Percentiles rank a stretch among this genome's conserved stretches.
Conservation (phyloP, 345 rosid genomes). For the Ceriops tagal region DNA sequence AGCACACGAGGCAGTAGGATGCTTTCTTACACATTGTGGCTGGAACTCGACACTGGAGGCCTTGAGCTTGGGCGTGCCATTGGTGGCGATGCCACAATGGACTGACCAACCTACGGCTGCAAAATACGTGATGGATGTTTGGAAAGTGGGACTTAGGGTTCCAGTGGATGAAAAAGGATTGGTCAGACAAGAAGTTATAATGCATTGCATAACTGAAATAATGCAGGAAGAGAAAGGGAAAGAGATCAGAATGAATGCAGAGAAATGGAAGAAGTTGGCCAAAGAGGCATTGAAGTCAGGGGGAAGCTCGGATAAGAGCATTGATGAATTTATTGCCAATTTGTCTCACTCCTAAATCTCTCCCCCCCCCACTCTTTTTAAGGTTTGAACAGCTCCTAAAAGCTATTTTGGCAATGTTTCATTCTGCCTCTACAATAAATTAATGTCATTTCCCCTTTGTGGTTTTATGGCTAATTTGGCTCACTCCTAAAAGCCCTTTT, state of each 20-base stretch:
- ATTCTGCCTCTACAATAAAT: too few species aligned
- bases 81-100: conserved; percentile 18
- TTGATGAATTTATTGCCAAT: conserved; percentile 6
- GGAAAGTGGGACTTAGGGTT: conserved; percentile 12
- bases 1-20: conserved; percentile 8
- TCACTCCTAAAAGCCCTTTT: too few species aligned
- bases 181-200: not conserved
- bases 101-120: conserved; percentile 9
- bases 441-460: too few species aligned
- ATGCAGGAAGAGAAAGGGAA: conserved; percentile 5
- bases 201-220: conserved; percentile 1
- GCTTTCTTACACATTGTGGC: conserved; percentile 19
- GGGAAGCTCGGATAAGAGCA: conserved; percentile 3
- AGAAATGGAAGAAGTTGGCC: conserved; percentile 6
- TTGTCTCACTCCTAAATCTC: not conserved
- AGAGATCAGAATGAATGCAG: conserved; percentile 3
- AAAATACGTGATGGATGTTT: conserved; percentile 7
- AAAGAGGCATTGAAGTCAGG: conserved; percentile 1
- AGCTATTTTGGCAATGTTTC: too few species aligned
- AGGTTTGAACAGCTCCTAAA: too few species aligned
- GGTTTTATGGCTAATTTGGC: too few species aligned
- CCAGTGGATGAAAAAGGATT: not conserved
- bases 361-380: too few species aligned
- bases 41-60: conserved; percentile 18
- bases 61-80: conserved; percentile 15